Evolutionary conservation across 179 eudicot genomes (phyloP).

Genomic region (Silene vulgaris): DNA sequence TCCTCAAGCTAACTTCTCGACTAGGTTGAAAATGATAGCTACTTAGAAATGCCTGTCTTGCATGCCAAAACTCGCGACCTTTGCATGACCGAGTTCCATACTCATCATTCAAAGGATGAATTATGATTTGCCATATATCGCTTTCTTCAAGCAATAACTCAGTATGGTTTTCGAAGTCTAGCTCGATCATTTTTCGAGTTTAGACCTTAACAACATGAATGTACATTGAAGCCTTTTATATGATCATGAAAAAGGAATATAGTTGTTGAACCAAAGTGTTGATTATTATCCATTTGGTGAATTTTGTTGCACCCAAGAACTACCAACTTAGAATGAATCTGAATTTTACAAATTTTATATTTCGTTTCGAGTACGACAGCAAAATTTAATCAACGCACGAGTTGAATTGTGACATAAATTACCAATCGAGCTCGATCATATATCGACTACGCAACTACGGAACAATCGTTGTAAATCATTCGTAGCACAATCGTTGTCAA

Average conservation of each 20-base stretch:
- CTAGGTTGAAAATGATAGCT: constrained; percentile 28
- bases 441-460: too few relatives aligned
- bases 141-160: constrained; percentile 12
- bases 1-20: neutral
- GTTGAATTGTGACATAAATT: constrained; percentile 7
- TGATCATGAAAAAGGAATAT: neutral
- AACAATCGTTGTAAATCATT: too few relatives aligned
- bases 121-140: constrained; percentile 33
- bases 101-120: constrained; percentile 28
- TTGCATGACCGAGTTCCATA: constrained; percentile 31
- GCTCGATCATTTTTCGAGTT: constrained; percentile 18
- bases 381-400: constrained; percentile 9
- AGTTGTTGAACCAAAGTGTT: constrained; percentile 29
- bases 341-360: constrained; percentile 1
- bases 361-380: neutral
- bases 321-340: constrained; percentile 14
- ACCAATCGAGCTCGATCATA: neutral
- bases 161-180: constrained; percentile 13
- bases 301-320: constrained; percentile 31
- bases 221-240: constrained; percentile 10
- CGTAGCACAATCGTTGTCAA: too few relatives aligned
- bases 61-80: constrained; percentile 38
- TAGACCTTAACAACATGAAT: constrained; percentile 15
- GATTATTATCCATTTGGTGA: constrained; percentile 23
- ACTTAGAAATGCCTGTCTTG: constrained; percentile 34